These are phyloP conservation scores for Nepenthes alata DNA, from an alignment of 179 eudicot genomes.

Conservation along the genomic window DNA sequence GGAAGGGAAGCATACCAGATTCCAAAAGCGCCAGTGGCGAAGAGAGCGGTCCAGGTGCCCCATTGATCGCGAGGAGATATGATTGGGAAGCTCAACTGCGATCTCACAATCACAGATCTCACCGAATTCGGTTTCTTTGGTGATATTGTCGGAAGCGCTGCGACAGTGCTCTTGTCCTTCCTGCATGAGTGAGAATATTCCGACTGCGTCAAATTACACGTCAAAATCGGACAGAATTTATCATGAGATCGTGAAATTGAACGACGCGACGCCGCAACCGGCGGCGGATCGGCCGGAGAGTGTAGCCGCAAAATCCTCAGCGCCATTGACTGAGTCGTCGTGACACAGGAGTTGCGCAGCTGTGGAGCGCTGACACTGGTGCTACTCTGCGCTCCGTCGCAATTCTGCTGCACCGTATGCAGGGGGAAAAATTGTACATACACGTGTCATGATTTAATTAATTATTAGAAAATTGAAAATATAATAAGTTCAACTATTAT, in stretches of 20 bases:
- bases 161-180: constrained; percentile 1
- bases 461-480: too few relatives aligned
- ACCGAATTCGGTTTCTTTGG: constrained; percentile 5
- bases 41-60: constrained; percentile 83
- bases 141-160: constrained; percentile 1
- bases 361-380: too few relatives aligned
- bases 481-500: too few relatives aligned
- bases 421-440: too few relatives aligned
- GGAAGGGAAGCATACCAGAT: constrained; percentile 30
- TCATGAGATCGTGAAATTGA: background rate
- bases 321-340: constrained; percentile 8
- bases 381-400: too few relatives aligned
- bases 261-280: constrained; percentile 8
- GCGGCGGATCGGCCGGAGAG: constrained; percentile 4
- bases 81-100: constrained; percentile 44
- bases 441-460: too few relatives aligned
- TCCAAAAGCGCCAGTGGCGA: constrained; percentile 58
- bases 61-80: constrained; percentile 60
- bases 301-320: constrained; percentile 5
- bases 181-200: background rate
- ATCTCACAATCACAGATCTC: constrained; percentile 27
- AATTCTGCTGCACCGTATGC: too few relatives aligned
- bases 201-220: background rate
- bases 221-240: constrained; percentile 6
- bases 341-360: too few relatives aligned